Evolutionary conservation across 768 basidiomycete species (phyloP).

Genomic region (Mycena rosella): DNA sequence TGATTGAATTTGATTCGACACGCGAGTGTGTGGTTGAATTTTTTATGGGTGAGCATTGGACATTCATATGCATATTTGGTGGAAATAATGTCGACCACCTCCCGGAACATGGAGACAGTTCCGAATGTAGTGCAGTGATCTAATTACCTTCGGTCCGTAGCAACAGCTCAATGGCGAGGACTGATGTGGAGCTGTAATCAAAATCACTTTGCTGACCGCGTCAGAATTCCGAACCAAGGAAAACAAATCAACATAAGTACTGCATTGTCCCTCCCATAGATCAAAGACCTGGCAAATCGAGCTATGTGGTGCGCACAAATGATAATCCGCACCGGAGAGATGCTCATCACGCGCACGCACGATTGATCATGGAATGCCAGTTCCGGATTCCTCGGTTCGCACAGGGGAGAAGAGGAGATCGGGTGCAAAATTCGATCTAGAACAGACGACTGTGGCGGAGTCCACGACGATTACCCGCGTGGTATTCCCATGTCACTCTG

Average conservation of each 20-base stretch:
- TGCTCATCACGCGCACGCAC: too few species aligned
- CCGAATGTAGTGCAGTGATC: not conserved
- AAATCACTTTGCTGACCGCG: slow-evolving; percentile 5
- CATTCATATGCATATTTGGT: slow-evolving; percentile 10
- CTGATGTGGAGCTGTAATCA: slow-evolving; percentile 2
- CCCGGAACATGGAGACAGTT: not conserved
- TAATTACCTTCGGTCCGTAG: not conserved
- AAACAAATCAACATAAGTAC: slow-evolving; percentile 2
- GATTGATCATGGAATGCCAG: too few species aligned
- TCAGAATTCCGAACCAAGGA: slow-evolving; percentile 4
- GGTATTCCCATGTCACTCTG: too few species aligned
- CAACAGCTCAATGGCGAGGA: slow-evolving; percentile 4
- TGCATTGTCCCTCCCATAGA: not conserved
- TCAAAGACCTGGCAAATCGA: not conserved
- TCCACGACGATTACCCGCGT: too few species aligned
- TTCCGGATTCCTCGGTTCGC: too few species aligned
- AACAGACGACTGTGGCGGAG: too few species aligned
- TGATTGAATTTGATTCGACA: not conserved
- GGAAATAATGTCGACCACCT: not conserved
- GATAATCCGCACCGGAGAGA: not conserved
- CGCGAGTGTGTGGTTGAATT: not conserved
- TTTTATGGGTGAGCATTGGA: not conserved
- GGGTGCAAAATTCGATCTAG: too few species aligned
- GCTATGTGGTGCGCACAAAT: not conserved
- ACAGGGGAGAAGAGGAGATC: too few species aligned